These are phyloP conservation scores for Iberis amara DNA, from an alignment of 441 rosid genomes.

Conservation along the genomic window DNA sequence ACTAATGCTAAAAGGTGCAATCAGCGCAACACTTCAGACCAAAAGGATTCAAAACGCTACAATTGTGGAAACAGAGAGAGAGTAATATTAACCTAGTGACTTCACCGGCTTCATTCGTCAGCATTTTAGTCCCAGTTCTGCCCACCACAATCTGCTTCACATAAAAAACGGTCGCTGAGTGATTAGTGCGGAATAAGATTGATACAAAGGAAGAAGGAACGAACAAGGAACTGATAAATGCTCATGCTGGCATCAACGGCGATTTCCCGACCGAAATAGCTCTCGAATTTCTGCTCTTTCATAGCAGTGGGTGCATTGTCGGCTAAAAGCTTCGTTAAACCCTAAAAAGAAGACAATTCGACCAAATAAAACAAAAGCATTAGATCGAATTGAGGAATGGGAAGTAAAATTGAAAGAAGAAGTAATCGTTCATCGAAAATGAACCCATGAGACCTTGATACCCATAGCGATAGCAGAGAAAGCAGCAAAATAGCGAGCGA, in stretches of 20 bases:
- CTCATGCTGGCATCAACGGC: constrained; percentile 96
- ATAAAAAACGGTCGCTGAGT: background rate
- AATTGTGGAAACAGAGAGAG: background rate
- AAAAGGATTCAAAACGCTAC: no score
- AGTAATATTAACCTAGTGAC: constrained; percentile 60
- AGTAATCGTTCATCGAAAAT: background rate
- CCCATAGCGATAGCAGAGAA: constrained; percentile 37
- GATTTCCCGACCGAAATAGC: constrained; percentile 78
- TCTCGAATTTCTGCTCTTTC: constrained; percentile 84
- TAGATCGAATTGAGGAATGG: constrained; percentile 14
- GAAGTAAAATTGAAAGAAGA: background rate
- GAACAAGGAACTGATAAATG: constrained; percentile 77
- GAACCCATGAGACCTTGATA: constrained; percentile 40
- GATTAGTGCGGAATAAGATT: background rate
- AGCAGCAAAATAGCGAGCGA: background rate
- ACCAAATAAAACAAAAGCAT: background rate
- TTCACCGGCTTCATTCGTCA: constrained; percentile 91
- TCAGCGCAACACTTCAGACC: no score
- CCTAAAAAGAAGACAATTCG: constrained; percentile 35
- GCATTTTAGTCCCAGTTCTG: constrained; percentile 81
- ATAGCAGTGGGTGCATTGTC: constrained; percentile 80
- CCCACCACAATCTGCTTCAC: constrained; percentile 82
- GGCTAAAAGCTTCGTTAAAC: constrained; percentile 85
- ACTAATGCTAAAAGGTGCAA: no score
- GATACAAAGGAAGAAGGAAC: constrained; percentile 22